Evolutionary conservation across 805 yeast genomes (phyloP), one percentile per base, ranked within the genome.

Genomic region (Starmera caribaea): DNA sequence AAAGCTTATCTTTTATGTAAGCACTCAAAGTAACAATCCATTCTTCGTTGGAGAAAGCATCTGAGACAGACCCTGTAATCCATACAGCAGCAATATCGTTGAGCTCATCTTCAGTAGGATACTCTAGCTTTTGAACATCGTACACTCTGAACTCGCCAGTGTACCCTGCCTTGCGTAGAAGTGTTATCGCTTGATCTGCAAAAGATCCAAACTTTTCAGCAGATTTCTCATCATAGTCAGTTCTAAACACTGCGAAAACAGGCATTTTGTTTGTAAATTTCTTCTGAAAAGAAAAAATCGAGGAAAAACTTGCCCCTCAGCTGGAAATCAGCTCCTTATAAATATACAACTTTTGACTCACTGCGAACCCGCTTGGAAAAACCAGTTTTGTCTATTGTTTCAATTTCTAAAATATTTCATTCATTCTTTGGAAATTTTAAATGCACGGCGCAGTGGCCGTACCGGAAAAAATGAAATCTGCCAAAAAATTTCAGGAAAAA

Each of bases 21-120:
- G 58, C 53, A 30, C 62, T 59, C 32, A 75, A 51, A 11, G 50
- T 50, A 26, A 50, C 40, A 35, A 76, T 63, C 78, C 77, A 72
- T 16, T 54, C 53, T 2, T 57, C 53, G 10, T 61, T 58, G 2
- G 48, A 66, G 50, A 65, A 73, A 1, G 76, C 56, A 48, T 74
- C 79, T 13, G 63, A 38, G 33, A 68, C 57, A 3, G 81, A 74
- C 0, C 81, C 81, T 1, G 79, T 74, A 21, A 76, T 46, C 44
- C 74, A 59, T n/a, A 72, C 59, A 0, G 73, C 74, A 24, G 53
- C 57, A 33, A 69, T 54, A 4, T 41, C 33, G 2, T 57, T 59
- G 2, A 46, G 38, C 9, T 47, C 51, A 2, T 69, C 50, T 0
- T 54, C 58, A 5, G 47, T 40, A 5, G 57, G 54, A 32, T 41